Evolutionary conservation across 257 asterid species (phyloP).

Genomic region (Catharanthus roseus): DNA sequence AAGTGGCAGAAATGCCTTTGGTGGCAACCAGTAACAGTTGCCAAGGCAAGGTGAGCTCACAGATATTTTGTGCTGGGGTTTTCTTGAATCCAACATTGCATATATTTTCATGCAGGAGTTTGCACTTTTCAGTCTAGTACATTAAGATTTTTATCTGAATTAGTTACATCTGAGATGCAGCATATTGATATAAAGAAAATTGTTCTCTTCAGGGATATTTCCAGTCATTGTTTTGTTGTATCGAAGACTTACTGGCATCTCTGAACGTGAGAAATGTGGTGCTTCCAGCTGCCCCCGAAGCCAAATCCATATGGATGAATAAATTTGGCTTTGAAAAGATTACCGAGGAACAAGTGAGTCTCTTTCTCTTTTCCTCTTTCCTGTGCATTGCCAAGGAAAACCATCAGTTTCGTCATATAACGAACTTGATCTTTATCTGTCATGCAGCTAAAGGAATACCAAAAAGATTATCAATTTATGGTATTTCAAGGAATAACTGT

Average conservation of each 20-base stretch:
- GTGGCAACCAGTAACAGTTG: constrained; percentile 60
- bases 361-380: background rate
- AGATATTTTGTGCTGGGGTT: too few relatives aligned
- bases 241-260: constrained; percentile 33
- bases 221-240: constrained; percentile 47
- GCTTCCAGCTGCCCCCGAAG: constrained; percentile 60
- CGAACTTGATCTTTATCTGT: background rate
- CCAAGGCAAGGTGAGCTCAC: constrained; percentile 61
- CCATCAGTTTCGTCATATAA: background rate
- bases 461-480: constrained; percentile 51
- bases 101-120: background rate
- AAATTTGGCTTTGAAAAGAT: constrained; percentile 41
- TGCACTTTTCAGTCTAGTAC: background rate
- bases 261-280: constrained; percentile 38
- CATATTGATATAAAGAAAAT: background rate
- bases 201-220: constrained; percentile 63
- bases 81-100: background rate
- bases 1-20: constrained; percentile 80
- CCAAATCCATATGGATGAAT: constrained; percentile 45
- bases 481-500: constrained; percentile 66
- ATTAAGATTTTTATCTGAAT: background rate
- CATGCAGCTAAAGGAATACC: constrained; percentile 53
- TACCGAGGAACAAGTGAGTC: constrained; percentile 31
- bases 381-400: background rate
- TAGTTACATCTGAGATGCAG: background rate